Evolutionary conservation across 768 basidiomycete species (phyloP), one percentile per base, ranked within the genome.

Genomic region (Favolaschia claudopus): DNA sequence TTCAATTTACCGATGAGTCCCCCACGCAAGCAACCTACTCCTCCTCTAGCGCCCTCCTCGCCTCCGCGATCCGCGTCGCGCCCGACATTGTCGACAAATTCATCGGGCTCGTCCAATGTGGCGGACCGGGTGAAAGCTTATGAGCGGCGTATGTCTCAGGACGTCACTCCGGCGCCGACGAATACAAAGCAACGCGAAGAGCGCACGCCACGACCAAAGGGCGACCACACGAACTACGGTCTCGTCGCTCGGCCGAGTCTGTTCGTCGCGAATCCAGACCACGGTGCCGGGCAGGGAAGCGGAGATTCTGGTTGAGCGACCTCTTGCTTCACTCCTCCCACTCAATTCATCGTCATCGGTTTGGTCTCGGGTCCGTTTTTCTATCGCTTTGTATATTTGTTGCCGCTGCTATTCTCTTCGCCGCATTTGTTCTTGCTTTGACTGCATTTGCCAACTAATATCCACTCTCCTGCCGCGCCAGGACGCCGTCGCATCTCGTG

Each of bases 261-360:
- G 28, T 93, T 85, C 64, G 80, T 93, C 48, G 89, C 89, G 22
- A 93, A 93, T 72, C 91, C 92, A 17, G 87, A 89, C 66, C 67
- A 75, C 50, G 66, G 72, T 43, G 62, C 55, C 2, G 58, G 27
- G 28, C 29, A 42, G 19, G 58, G 57, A 13, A 59, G 62, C 19
- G 62, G 53, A 24, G 63, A 65, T 42, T 53, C 63, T 1, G 31
- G 36, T 22, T 31, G 19, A 28, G 25, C 37, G 20, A 37, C 20
- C 34, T 36, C 25, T 27, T 20, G 34, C 29, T 29, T 49, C 46
- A 39, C 33, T 58, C 43, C 19, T 9, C 6, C 31, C 49, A 20
- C 25, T n/a, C 34, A 32, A 25, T 53, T 51, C 39, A 24, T 48
- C 51, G n/a, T 60, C 53, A 13, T 27, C 6, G 5, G 29, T 42